Base-by-base conservation (phyloP, 495 filamentous ascomycete species). In the Aspergillus sclerotioniger region DNA sequence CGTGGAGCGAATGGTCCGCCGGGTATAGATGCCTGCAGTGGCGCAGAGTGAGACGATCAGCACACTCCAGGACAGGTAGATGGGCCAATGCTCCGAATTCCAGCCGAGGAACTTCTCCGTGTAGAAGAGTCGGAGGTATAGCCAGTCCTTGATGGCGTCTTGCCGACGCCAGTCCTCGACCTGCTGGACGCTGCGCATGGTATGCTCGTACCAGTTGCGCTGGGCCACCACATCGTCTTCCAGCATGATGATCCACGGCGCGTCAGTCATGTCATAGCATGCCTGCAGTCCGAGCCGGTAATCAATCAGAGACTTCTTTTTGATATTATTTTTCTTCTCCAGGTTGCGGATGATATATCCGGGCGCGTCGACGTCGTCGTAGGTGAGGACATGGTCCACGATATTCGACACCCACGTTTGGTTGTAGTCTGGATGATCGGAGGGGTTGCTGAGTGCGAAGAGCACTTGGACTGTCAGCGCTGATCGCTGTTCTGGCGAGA, bases 101-200 rank as follows among this genome's bases (percentile, higher is more conserved):
- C 81, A 84, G 19, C 82, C 81, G 13, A 81, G 71, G 21, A 79
- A 75, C 44, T 76, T 72, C 62, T 84, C 82, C 6, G 78, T 82
- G 63, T 83, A 82, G 67, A 87, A 87, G 4, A 85, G 70, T 3
- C 82, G 78, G 17, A 87, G 68, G 55, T 84, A 85, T 3, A 85
- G 64, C 63, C 69, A 72, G 51, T 73, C 66, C 20, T 47, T 41
- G 43, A 68, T 29, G 8, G 44, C 49, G 15, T 67, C 68, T 8
- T 61, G 58, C 35, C 67, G 62, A 31, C 59, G 55, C 61, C 56
- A 60, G 1, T 59, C 64, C 49, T 76, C 60, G 45, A 76, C 71
- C 10, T 61, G 62, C 25, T 64, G 58, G 46, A 84, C 54, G 10
- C 71, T 79, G 16, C 67, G 54, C 29, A 73, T 62, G 5, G 74